These are phyloP conservation scores for Cryphonectria japonica DNA, from an alignment of 2,329 filamentous ascomycete species.

Conservation along the genomic window DNA sequence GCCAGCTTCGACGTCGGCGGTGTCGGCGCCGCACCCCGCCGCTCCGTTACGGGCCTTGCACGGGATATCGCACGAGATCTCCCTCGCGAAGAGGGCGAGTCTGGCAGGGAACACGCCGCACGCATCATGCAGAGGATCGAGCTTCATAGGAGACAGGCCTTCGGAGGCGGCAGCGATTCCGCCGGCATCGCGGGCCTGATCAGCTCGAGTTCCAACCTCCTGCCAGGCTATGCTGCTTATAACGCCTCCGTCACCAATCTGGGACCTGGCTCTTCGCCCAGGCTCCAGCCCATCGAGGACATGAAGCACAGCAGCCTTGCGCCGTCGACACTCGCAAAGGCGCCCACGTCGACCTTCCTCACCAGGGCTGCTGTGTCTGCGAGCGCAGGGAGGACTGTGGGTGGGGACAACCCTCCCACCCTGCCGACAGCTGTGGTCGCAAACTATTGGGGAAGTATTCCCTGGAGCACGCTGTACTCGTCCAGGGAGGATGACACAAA, in stretches of 20 bases:
- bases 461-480: constrained; percentile 61
- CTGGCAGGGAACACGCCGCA: constrained; percentile 77
- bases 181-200: constrained; percentile 86
- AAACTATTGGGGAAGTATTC: constrained; percentile 89
- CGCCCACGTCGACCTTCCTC: constrained; percentile 81
- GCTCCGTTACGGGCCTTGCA: constrained; percentile 59
- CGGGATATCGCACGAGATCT: constrained; percentile 53
- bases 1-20: constrained; percentile 70
- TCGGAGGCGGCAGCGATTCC: constrained; percentile 53
- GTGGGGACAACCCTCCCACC: constrained; percentile 58
- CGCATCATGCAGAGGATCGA: constrained; percentile 94
- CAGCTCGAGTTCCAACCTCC: constrained; percentile 77
- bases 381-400: constrained; percentile 74
- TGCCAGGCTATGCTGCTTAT: constrained; percentile 61
- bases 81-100: constrained; percentile 69
- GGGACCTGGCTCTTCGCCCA: constrained; percentile 40
- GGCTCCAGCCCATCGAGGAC: constrained; percentile 47
- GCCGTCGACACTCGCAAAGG: constrained; percentile 79
- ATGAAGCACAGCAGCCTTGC: constrained; percentile 68
- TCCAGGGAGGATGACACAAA: constrained; percentile 33
- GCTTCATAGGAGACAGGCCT: constrained; percentile 77
- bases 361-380: constrained; percentile 84
- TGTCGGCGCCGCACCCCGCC: constrained; percentile 49
- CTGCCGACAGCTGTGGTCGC: constrained; percentile 84
- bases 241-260: constrained; percentile 33